Conservation (phyloP, 352 stramenopile species). For the Phytopythium delawarense region DNA sequence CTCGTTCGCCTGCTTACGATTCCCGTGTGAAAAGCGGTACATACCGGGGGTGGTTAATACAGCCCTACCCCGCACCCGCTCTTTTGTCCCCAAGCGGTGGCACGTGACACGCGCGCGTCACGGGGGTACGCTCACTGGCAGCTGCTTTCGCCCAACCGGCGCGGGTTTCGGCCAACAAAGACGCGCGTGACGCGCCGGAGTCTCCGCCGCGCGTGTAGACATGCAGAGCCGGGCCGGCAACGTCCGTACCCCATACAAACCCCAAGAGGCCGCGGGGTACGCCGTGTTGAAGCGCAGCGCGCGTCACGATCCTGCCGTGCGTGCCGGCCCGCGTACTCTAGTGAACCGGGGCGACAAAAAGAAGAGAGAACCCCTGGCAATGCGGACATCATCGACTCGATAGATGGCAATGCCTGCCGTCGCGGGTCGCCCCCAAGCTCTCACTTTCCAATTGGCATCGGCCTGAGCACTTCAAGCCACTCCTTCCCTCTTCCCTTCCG, state of each 20-base stretch:
- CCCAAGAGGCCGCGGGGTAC: not conserved
- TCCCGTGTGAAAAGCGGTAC: not conserved
- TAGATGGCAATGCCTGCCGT: not conserved
- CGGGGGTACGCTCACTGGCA: not conserved
- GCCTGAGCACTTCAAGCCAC: conserved; percentile 8
- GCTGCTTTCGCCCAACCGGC: not conserved
- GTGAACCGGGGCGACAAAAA: not conserved
- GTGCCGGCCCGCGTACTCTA: not conserved
- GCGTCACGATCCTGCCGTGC: not conserved
- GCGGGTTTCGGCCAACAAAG: not conserved
- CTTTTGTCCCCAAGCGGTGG: not conserved
- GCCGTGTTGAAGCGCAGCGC: not conserved
- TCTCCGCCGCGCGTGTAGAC: not conserved
- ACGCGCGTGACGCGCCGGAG: conserved; percentile 1
- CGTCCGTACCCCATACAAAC: not conserved
- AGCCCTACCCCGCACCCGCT: conserved; percentile 1
- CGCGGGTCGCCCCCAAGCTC: not conserved
- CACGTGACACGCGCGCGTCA: not conserved
- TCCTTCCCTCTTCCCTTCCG: not conserved
- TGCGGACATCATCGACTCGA: too few species aligned
- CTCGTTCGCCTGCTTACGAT: not conserved
- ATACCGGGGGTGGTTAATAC: not conserved
- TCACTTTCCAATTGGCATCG: conserved; percentile 32
- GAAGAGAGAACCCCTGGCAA: too few species aligned
- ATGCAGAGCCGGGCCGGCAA: not conserved